Percentiles rank a stretch among this genome's conserved stretches.
Evolutionary conservation across 73 alveolate species (phyloP).

Genomic region (Uronychia binucleata): DNA sequence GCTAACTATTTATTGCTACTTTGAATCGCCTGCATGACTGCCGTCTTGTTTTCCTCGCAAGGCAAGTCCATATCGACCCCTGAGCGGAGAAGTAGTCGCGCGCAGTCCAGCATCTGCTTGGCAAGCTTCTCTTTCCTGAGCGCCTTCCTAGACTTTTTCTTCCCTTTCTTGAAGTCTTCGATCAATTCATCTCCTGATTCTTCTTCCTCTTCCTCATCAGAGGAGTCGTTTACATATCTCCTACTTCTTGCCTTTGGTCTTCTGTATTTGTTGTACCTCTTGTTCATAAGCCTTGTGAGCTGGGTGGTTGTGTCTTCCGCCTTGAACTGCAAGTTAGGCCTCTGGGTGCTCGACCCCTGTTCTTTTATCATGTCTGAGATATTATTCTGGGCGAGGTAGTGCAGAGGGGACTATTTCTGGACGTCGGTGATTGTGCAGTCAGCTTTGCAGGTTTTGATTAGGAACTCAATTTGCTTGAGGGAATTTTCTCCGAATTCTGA

Average conservation of each 20-base stretch:
- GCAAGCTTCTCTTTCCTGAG: no score
- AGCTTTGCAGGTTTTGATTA: neutral
- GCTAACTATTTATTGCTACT: neutral
- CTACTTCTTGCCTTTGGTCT: neutral
- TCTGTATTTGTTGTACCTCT: neutral
- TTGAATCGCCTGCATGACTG: neutral
- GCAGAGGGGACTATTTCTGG: neutral
- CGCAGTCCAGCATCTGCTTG: no score
- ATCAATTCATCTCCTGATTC: neutral
- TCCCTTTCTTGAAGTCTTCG: neutral
- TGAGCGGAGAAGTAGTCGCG: neutral
- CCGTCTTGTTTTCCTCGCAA: neutral
- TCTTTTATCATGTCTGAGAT: neutral
- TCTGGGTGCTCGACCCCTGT: neutral
- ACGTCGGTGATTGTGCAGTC: neutral
- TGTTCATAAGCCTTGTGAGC: neutral
- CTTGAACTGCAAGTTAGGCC: neutral
- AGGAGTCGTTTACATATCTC: neutral
- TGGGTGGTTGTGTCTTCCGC: neutral
- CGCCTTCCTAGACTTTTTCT: no score
- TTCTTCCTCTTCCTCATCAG: neutral
- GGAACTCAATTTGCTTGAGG: slow-evolving; percentile 60
- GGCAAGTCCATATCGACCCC: neutral
- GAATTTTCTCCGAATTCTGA: slow-evolving; percentile 67
- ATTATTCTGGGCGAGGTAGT: neutral